Percentiles rank a stretch among this genome's conserved stretches.
These are phyloP conservation scores for Colletotrichum spinosum DNA, from an alignment of 2,329 filamentous ascomycete genomes.

Conservation along the genomic window DNA sequence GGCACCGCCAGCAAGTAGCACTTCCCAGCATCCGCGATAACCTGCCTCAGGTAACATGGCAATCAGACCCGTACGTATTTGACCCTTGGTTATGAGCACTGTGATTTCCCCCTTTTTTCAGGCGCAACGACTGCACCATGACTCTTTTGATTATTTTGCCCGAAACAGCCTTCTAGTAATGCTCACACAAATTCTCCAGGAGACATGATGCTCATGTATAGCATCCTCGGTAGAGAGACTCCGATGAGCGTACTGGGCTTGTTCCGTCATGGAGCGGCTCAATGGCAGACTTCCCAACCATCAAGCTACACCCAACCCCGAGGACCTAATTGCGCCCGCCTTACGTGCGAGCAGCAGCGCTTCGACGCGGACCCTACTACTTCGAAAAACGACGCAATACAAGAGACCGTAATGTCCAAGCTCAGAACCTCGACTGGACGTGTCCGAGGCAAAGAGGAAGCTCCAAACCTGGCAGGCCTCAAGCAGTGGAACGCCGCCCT, in stretches of 20 bases:
- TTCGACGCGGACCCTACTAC: conserved; percentile 70
- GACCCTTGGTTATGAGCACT: conserved; percentile 54
- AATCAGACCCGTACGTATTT: conserved; percentile 60
- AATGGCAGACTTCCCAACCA: conserved; percentile 68
- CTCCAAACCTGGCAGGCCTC: conserved; percentile 46
- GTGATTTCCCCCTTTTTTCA: conserved; percentile 56
- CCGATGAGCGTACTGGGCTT: conserved; percentile 78
- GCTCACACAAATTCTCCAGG: conserved; percentile 53
- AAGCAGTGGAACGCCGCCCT: conserved; percentile 65
- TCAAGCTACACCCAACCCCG: conserved; percentile 67
- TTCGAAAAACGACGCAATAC: conserved; percentile 70
- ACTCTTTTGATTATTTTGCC: conserved; percentile 54
- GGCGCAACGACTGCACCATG: conserved; percentile 54
- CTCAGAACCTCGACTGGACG: too few relatives aligned
- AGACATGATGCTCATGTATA: conserved; percentile 61
- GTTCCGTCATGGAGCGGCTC: conserved; percentile 76
- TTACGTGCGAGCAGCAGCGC: conserved; percentile 42
- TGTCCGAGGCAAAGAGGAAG: conserved; percentile 49
- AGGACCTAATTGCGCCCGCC: conserved; percentile 71
- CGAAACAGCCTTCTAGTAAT: conserved; percentile 50
- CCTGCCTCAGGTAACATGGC: conserved; percentile 61
- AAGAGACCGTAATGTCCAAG: too few relatives aligned
- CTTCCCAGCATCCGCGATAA: conserved; percentile 63
- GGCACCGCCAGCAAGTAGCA: conserved; percentile 52
- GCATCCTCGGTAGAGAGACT: conserved; percentile 69